Base-by-base conservation (phyloP, 2,329 filamentous ascomycete genomes). In the Trichoderma lentiforme region DNA sequence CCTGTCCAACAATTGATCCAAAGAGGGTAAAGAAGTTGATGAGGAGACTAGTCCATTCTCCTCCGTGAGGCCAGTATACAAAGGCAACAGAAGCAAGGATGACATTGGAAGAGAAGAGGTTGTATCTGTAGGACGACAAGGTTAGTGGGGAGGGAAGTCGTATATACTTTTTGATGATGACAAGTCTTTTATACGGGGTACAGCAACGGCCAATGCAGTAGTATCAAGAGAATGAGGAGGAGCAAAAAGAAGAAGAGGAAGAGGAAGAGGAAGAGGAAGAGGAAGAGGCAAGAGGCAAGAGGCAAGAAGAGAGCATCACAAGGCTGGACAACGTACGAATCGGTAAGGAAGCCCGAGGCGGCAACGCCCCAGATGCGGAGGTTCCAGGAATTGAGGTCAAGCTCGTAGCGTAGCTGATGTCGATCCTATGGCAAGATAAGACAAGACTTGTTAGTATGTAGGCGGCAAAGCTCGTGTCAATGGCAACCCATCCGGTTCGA, bases 361-460 rank as follows among this genome's bases (percentile, higher is more conserved):
- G 85, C 85, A 34, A 87, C 85, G 3, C 83, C 85, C 85, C 85
- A 87, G 57, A 87, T 87, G 56, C 86, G 82, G 65, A 87, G 77
- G 75, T 87, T 87, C 85, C 85, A 87, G 1, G 84, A 84, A 75
- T 87, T 87, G 21, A 87, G 79, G 73, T 87, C 85, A 43, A 87
- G 82, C 75, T 87, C 85, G 76, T 86, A 87, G 72, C 85, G 83
- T 43, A 87, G 75, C 74, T 87, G 86, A 71, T 83, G 81, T 64
- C 86, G 85, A 76, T 87, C 85, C 85, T 87, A 74, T 73, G 32
- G 8, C 26, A 64, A 24, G 18, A 14, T n/a, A 32, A 47, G 15
- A 24, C 32, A 60, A 9, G 6, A 51, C 11, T 7, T 24, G 69
- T 71, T 71, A 71, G 32, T 36, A 36, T 36, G 14, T 57, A 26